These are phyloP conservation scores for Irpex sp. DNA, from an alignment of 1,284 basidiomycete genomes.

Conservation along the genomic window DNA sequence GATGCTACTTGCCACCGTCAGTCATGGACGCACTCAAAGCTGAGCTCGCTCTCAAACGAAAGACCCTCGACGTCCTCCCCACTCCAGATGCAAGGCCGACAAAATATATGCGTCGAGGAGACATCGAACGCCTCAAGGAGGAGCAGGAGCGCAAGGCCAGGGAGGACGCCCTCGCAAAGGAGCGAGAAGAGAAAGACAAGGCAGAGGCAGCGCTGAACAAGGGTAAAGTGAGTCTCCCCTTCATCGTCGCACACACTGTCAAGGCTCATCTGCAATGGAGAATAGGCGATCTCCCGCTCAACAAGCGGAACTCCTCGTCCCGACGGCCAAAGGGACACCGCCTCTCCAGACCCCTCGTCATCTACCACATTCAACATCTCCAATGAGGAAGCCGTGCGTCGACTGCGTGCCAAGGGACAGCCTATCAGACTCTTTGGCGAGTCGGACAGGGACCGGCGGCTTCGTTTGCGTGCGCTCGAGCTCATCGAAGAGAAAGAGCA, in stretches of 20 bases:
- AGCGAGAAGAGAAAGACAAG: constrained; percentile 28
- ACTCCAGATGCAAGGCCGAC: constrained; percentile 42
- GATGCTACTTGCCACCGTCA: not conserved
- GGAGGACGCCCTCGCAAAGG: constrained; percentile 40
- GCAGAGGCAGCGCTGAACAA: constrained; percentile 22
- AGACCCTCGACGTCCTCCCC: constrained; percentile 49
- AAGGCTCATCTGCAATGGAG: constrained; percentile 44
- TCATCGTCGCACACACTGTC: constrained; percentile 7
- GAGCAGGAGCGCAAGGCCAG: constrained; percentile 54
- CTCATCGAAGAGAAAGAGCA: constrained; percentile 88
- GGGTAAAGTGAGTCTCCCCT: constrained; percentile 40
- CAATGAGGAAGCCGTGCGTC: constrained; percentile 86
- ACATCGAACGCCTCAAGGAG: constrained; percentile 71
- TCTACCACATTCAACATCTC: constrained; percentile 79
- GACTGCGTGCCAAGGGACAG: constrained; percentile 88
- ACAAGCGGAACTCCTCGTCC: constrained; percentile 40
- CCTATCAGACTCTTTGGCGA: constrained; percentile 96
- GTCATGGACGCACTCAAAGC: constrained; percentile 84
- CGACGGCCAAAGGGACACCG: constrained; percentile 17
- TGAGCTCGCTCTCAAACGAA: constrained; percentile 87
- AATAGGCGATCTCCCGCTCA: constrained; percentile 39
- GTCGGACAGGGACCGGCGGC: constrained; percentile 87
- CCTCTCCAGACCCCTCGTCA: constrained; percentile 51
- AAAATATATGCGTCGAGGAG: constrained; percentile 88
- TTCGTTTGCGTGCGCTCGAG: constrained; percentile 90